Conservation (phyloP, 1,139 yeast species). For the Pichia sp. region DNA sequence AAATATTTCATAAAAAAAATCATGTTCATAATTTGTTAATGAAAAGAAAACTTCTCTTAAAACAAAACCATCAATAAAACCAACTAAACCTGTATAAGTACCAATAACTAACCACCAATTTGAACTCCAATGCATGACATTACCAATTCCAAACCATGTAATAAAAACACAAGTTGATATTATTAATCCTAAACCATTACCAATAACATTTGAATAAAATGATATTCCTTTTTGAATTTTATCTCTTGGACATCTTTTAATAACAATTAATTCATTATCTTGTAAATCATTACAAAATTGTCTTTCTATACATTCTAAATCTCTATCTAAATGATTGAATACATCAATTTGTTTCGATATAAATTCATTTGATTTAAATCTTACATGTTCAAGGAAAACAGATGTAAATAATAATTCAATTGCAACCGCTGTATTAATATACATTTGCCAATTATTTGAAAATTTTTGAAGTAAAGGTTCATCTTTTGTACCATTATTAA, state of each 20-base stretch:
- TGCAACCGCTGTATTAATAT: conserved; percentile 35
- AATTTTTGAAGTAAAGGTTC: conserved; percentile 20
- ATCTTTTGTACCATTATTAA: conserved; percentile 11
- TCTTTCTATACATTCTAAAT: conserved; percentile 28
- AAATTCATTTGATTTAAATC: conserved; percentile 32
- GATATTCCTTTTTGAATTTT: conserved; percentile 27
- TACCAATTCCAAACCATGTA: conserved; percentile 34
- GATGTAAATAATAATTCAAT: conserved; percentile 32
- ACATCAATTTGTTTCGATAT: conserved; percentile 24
- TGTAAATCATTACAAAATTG: conserved; percentile 19
- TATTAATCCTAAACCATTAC: conserved; percentile 35
- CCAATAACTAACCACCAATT: conserved; percentile 40
- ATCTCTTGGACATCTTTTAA: conserved; percentile 22
- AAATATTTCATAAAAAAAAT: conserved; percentile 36
- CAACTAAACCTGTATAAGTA: conserved; percentile 37
- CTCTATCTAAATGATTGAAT: conserved; percentile 26
- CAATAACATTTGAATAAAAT: conserved; percentile 35
- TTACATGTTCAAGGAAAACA: conserved; percentile 32
- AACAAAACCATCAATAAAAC: conserved; percentile 36
- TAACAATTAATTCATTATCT: conserved; percentile 24
- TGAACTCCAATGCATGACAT: conserved; percentile 30
- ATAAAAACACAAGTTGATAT: conserved; percentile 30
- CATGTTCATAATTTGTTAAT: conserved; percentile 28
- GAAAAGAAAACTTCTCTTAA: conserved; percentile 33
- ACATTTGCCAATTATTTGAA: conserved; percentile 35